Evolutionary conservation across 1,139 yeast genomes (phyloP).

Genomic region (Candida tropicalis): DNA sequence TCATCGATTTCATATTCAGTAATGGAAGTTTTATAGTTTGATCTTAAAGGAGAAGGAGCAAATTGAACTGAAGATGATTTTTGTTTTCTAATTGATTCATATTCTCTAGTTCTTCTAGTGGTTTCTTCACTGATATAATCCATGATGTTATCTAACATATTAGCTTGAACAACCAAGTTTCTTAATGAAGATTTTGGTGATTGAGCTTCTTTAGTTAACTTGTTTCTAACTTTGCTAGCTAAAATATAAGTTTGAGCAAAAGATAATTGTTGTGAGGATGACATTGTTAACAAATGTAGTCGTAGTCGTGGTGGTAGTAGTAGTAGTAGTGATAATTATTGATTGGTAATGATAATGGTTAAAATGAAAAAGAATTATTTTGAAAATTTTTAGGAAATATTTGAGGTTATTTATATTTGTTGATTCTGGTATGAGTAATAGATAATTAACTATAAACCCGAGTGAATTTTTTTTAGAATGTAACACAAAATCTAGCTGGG

Average conservation of each 20-base stretch:
- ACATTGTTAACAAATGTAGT: conserved; percentile 1
- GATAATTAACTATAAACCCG: too few species aligned
- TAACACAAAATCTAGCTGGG: too few species aligned
- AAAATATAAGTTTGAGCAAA: conserved; percentile 63
- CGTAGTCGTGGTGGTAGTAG: neutral
- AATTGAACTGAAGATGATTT: conserved; percentile 2
- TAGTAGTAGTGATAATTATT: neutral
- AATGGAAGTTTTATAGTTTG: conserved; percentile 24
- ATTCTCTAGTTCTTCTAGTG: conserved; percentile 23
- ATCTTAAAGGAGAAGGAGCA: conserved; percentile 9
- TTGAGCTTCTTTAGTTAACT: conserved; percentile 67
- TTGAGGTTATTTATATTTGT: too few species aligned
- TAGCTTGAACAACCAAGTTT: conserved; percentile 72
- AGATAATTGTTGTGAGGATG: conserved; percentile 28
- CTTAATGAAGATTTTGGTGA: conserved; percentile 63
- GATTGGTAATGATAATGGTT: neutral
- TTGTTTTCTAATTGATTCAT: conserved; percentile 4
- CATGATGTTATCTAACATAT: conserved; percentile 70
- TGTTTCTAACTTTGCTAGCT: conserved; percentile 69
- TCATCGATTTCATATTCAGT: conserved; percentile 41
- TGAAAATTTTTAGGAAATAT: neutral
- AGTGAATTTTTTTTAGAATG: too few species aligned
- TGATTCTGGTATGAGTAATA: too few species aligned
- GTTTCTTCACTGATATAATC: conserved; percentile 47
- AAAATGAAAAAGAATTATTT: too few species aligned